phyloP scores from a whole-genome alignment of 345 rosid genomes.

The Noccaea bulbosa region DNA sequence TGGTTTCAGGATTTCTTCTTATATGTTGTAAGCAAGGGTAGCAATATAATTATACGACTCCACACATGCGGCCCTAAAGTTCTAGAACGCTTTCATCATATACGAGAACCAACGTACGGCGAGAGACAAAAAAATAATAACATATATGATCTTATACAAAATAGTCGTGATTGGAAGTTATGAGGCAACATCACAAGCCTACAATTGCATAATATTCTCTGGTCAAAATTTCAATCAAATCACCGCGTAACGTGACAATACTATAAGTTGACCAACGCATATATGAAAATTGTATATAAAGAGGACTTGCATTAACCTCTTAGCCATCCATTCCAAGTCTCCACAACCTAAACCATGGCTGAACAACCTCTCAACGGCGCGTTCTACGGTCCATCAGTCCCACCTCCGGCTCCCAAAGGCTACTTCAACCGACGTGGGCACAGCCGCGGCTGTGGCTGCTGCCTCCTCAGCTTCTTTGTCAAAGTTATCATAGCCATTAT shows the following conservation, averaged over 20 bases:
- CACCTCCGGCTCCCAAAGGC: constrained; percentile 49
- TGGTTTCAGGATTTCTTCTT: too few relatives aligned
- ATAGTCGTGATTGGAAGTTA: constrained; percentile 23
- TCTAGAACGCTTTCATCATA: constrained; percentile 30
- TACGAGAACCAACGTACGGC: constrained; percentile 17
- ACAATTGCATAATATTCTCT: constrained; percentile 38
- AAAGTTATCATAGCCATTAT: constrained; percentile 50
- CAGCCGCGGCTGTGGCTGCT: constrained; percentile 60
- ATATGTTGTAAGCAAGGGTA: too few relatives aligned
- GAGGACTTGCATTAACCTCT: constrained; percentile 25
- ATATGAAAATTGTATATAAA: constrained; percentile 26
- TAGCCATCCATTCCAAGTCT: constrained; percentile 32
- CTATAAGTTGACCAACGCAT: constrained; percentile 31
- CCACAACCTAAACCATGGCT: constrained; percentile 35
- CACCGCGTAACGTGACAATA: constrained; percentile 40
- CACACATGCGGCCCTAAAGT: neutral
- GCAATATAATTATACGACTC: neutral
- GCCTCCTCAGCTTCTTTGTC: constrained; percentile 56
- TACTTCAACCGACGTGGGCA: constrained; percentile 57
- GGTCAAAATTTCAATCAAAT: constrained; percentile 34
- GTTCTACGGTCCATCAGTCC: constrained; percentile 72
- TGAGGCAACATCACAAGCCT: constrained; percentile 35
- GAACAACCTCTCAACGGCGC: constrained; percentile 67
- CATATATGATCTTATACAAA: neutral
- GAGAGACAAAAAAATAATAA: constrained; percentile 17